Conservation (phyloP, 129 eudicot species). For the Arctium minus region DNA sequence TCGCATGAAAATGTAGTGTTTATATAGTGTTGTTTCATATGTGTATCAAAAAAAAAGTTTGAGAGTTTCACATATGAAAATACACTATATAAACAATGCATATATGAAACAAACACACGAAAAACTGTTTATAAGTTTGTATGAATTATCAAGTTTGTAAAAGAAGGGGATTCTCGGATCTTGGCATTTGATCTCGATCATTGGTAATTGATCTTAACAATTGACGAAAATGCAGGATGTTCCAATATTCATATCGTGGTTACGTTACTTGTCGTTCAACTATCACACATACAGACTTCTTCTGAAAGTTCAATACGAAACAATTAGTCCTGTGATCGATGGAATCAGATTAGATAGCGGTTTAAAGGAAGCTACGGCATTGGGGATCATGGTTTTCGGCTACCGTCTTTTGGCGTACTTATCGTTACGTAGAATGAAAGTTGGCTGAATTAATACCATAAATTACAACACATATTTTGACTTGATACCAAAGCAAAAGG, state of each 20-base stretch:
- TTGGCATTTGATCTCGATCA: neutral
- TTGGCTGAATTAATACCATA: constrained; percentile 11
- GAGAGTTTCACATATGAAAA: neutral
- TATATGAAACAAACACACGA: neutral
- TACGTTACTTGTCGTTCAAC: constrained; percentile 92
- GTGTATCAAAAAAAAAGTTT: too few species aligned
- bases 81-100: too few species aligned
- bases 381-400: constrained; percentile 78
- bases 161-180: neutral
- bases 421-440: constrained; percentile 66
- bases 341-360: constrained; percentile 69
- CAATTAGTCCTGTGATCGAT: constrained; percentile 42
- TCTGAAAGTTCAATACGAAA: constrained; percentile 81
- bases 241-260: constrained; percentile 89
- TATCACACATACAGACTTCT: constrained; percentile 96
- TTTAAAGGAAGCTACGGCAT: constrained; percentile 55
- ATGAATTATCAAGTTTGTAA: too few species aligned
- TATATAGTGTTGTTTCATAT: neutral
- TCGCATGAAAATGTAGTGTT: neutral
- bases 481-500: neutral
- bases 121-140: too few species aligned
- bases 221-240: constrained; percentile 49
- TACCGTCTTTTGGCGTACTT: constrained; percentile 83
- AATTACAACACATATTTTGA: neutral
- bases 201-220: neutral